phyloP scores from a whole-genome alignment of 805 yeast species.

The Ogataea pini region DNA sequence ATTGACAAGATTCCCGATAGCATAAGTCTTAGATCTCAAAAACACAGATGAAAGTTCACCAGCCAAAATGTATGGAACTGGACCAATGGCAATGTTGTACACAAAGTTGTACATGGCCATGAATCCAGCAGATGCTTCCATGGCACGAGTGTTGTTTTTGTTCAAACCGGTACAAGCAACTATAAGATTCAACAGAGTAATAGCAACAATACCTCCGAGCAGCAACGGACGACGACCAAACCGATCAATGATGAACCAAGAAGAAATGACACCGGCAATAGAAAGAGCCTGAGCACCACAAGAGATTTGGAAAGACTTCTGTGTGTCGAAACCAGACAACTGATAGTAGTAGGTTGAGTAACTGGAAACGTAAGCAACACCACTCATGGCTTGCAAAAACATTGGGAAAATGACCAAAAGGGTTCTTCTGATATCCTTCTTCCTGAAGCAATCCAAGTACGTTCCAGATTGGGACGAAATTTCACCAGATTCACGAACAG shows the following conservation, averaged over 20 bases:
- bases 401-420: conserved; percentile 39
- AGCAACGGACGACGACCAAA: conserved; percentile 40
- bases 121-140: conserved; percentile 32
- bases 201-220: conserved; percentile 29
- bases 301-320: conserved; percentile 37
- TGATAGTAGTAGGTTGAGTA: conserved; percentile 50
- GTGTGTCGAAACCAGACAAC: conserved; percentile 47
- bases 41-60: conserved; percentile 43
- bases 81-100: conserved; percentile 35
- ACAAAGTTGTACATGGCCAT: conserved; percentile 26
- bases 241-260: conserved; percentile 44
- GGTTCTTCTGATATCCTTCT: conserved; percentile 48
- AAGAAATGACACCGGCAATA: conserved; percentile 30
- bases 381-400: conserved; percentile 47
- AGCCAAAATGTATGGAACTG: conserved; percentile 30
- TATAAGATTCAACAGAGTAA: conserved; percentile 26
- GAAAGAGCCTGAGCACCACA: conserved; percentile 38
- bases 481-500: conserved; percentile 32
- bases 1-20: conserved; percentile 35
- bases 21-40: conserved; percentile 43
- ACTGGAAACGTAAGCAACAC: conserved; percentile 46
- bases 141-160: conserved; percentile 23
- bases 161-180: conserved; percentile 31
- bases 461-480: conserved; percentile 27
- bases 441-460: conserved; percentile 46